phyloP scores from a whole-genome alignment of 2,329 filamentous ascomycete species.

The Colletotrichum sp. region DNA sequence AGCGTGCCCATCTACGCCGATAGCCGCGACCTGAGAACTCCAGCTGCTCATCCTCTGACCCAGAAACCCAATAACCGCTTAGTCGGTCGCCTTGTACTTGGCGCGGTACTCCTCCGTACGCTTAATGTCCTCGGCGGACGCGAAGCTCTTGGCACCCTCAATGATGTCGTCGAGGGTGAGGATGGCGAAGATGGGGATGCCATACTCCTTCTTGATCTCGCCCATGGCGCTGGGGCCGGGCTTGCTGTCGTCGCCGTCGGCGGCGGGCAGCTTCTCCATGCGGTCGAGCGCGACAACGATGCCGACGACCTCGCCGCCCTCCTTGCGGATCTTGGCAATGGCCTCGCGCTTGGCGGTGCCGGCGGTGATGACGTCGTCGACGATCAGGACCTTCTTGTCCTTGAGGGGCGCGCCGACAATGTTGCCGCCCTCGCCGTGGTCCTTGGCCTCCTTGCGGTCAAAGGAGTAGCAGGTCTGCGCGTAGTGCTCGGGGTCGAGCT shows the following conservation, averaged over 20 bases:
- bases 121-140: slow-evolving; percentile 66
- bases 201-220: slow-evolving; percentile 81
- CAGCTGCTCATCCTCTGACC: background rate
- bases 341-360: slow-evolving; percentile 94
- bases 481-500: slow-evolving; percentile 70
- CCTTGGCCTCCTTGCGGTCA: slow-evolving; percentile 96
- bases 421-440: slow-evolving; percentile 91
- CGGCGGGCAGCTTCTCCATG: slow-evolving; percentile 77
- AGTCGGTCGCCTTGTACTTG: slow-evolving; percentile 68
- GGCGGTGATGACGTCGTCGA: slow-evolving; percentile 96
- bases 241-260: slow-evolving; percentile 70
- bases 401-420: slow-evolving; percentile 88
- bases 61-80: slow-evolving; percentile 8
- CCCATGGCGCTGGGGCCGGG: slow-evolving; percentile 82
- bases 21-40: background rate
- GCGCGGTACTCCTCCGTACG: slow-evolving; percentile 76
- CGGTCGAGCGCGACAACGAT: slow-evolving; percentile 90
- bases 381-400: slow-evolving; percentile 85
- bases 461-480: slow-evolving; percentile 81
- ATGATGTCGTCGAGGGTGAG: slow-evolving; percentile 86
- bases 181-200: slow-evolving; percentile 83
- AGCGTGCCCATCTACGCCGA: background rate
- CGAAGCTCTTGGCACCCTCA: slow-evolving; percentile 66
- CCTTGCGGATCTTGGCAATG: slow-evolving; percentile 83
- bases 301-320: slow-evolving; percentile 84